Base-by-base conservation (phyloP, 345 rosid genomes). In the Syzygium jambos region DNA sequence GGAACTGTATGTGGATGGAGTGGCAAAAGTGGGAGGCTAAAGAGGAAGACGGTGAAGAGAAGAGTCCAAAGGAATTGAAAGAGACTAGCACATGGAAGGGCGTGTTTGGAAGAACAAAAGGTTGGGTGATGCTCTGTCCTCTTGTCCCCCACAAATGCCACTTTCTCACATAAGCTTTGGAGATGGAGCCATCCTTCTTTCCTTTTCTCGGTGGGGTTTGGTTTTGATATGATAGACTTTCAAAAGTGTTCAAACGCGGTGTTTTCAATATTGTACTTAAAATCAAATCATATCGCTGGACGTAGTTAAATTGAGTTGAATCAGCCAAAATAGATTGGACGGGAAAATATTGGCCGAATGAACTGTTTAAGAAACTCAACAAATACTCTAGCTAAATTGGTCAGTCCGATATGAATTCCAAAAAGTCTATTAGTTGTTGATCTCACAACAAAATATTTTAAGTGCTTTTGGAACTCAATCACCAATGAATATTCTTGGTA, bases 21-120 rank as follows among this genome's bases (percentile, higher is more conserved):
- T 59, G 89, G 88, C 88, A 89, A 91, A 92, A 59, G 57, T 52
- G 52, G 85, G 85, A 82, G 34, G 38, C 21, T 51, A n/a, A 54
- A 82, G 55, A 34, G 29, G 55, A 52, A 30, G 51, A 12, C 52
- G 25, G n/a, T 4, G 51, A 89, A 88, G 92, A 51, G 92, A 92
- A 90, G 89, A 89, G 91, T 86, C 97, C 93, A 95, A 85, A 90
- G 92, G 91, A 92, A 52, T 78, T 27, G 54, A 83, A 54, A 83
- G 94, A 90, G 88, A 88, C 86, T 91, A 93, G 96, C 95, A 89
- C 92, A 92, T 96, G 97, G 97, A 95, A 92, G 94, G 93, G 93
- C 88, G 88, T 93, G 95, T 90, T 96, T 95, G 96, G 95, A 92
- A 92, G 94, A 95, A 95, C 94, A 91, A 92, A 88, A 88, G 87